Evolutionary conservation across 345 rosid species (phyloP).

Genomic region (Eucalyptus fibrosa): DNA sequence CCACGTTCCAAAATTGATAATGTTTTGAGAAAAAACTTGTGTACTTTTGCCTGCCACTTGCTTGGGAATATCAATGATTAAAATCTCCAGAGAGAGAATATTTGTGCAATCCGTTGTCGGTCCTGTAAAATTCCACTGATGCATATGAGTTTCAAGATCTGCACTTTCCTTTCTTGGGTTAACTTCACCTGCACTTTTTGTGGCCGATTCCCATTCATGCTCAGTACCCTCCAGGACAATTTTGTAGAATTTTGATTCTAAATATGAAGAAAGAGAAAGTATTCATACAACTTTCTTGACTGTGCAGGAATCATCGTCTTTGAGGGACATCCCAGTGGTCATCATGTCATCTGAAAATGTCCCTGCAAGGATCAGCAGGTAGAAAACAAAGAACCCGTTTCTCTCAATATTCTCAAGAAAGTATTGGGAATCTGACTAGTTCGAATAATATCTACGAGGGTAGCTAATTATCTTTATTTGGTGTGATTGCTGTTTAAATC

Average conservation of each 20-base stretch:
- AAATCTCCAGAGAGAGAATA: neutral
- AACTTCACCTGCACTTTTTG: neutral
- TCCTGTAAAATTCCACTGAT: neutral
- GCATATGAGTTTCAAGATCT: neutral
- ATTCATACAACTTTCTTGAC: neutral
- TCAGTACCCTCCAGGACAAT: neutral
- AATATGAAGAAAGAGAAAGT: neutral
- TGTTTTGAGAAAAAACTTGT: neutral
- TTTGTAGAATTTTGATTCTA: neutral
- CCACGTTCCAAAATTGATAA: neutral
- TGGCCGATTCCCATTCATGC: neutral
- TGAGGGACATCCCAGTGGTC: slow-evolving; percentile 59
- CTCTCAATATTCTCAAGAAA: neutral
- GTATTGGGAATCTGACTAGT: neutral
- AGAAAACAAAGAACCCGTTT: neutral
- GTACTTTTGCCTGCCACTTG: neutral
- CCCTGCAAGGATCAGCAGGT: slow-evolving; percentile 63
- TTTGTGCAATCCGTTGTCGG: neutral
- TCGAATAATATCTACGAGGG: neutral
- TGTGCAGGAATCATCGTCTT: slow-evolving; percentile 48
- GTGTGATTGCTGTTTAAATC: neutral
- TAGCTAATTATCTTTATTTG: neutral
- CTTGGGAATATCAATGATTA: neutral
- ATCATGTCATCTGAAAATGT: slow-evolving; percentile 83
- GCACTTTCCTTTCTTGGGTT: neutral